Percentiles rank a stretch among this genome's conserved stretches.
Evolutionary conservation across 2,329 filamentous ascomycete genomes (phyloP).

Genomic region (Colletotrichum kahawae): DNA sequence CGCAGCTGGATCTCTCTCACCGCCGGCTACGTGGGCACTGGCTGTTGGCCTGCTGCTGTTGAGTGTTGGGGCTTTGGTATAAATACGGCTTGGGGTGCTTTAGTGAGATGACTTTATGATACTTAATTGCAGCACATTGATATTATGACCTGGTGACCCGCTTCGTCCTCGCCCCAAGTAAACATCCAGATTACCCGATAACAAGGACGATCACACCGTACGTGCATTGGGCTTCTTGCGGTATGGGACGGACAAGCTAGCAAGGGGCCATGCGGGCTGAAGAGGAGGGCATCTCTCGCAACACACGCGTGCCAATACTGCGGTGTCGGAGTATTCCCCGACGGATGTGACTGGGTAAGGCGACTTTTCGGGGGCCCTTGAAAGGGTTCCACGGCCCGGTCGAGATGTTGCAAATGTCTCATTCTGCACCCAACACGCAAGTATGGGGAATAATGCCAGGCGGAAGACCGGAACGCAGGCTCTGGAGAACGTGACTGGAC

Average conservation of each 20-base stretch:
- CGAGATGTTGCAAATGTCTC: slow-evolving; percentile 20
- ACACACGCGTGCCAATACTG: not conserved
- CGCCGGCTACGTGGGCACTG: slow-evolving; percentile 25
- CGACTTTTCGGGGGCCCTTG: not conserved
- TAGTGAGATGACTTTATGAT: not conserved
- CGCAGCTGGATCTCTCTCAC: slow-evolving; percentile 28
- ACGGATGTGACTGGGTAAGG: not conserved
- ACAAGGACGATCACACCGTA: not conserved
- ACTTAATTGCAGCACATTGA: not conserved
- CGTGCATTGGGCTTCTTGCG: not conserved
- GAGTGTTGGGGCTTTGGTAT: slow-evolving; percentile 27
- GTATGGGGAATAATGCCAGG: not conserved
- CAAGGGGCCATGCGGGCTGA: not conserved
- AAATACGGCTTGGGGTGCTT: not conserved
- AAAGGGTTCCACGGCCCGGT: not conserved
- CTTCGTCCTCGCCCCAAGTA: not conserved
- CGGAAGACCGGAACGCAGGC: not conserved
- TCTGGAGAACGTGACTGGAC: not conserved
- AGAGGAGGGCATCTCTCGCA: not conserved
- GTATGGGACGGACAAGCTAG: not conserved
- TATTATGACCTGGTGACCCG: not conserved
- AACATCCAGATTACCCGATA: not conserved
- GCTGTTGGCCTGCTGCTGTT: slow-evolving; percentile 24
- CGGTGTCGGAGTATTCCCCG: not conserved
- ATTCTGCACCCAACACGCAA: not conserved